Conservation (phyloP, 2,329 filamentous ascomycete genomes). For the Ascomycota sp. region DNA sequence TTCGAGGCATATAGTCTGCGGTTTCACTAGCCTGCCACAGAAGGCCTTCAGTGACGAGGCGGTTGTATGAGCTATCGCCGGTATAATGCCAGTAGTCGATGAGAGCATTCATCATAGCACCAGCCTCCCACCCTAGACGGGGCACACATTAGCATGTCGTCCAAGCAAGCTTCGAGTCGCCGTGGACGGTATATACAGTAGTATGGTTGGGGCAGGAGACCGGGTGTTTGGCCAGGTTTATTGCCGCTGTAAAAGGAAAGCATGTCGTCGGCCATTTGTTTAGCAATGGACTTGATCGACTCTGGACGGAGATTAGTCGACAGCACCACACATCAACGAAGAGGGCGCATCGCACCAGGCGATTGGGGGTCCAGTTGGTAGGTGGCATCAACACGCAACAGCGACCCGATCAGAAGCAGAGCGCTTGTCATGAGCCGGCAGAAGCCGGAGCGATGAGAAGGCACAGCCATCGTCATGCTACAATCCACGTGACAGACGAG, state of each 20-base stretch:
- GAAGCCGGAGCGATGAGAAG: constrained; percentile 2
- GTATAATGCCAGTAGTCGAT: constrained; percentile 79
- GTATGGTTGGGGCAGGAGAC: constrained; percentile 30
- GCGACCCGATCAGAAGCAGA: constrained; percentile 7
- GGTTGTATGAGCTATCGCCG: constrained; percentile 50
- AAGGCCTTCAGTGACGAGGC: constrained; percentile 44
- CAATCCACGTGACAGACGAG: no score
- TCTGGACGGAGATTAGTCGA: constrained; percentile 13
- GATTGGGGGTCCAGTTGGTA: constrained; percentile 18
- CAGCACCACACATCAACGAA: background rate
- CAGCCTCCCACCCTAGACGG: constrained; percentile 47
- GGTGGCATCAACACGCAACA: constrained; percentile 4
- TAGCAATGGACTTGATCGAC: constrained; percentile 27
- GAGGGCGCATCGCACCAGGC: constrained; percentile 8
- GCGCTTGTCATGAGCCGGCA: constrained; percentile 6
- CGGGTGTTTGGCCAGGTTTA: constrained; percentile 27
- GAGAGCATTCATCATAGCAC: constrained; percentile 49
- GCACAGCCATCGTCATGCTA: background rate
- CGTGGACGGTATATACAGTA: constrained; percentile 23
- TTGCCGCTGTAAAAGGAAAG: constrained; percentile 22
- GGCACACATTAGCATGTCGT: constrained; percentile 29
- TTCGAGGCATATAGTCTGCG: constrained; percentile 58
- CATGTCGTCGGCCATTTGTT: constrained; percentile 30
- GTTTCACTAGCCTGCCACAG: constrained; percentile 54
- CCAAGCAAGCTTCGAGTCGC: background rate